Base-by-base conservation (phyloP, 148 eudicot genomes). In the Cornus suecica region DNA sequence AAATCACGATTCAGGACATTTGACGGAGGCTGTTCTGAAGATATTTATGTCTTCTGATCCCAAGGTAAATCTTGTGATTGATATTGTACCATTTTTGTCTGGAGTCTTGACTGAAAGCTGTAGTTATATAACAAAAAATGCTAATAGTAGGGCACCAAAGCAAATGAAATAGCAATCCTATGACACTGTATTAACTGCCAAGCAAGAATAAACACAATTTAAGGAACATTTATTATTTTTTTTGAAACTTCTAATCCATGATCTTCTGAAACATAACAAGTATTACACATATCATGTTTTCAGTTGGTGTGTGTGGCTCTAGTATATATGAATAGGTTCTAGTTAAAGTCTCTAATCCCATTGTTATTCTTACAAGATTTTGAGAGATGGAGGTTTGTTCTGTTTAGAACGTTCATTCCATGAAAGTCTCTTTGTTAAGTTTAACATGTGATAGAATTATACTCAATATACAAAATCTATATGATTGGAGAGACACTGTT, bases 11-110 rank as follows among this genome's bases (percentile, higher is more conserved):
- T 74, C 75, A 9, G 88, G 66, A 8, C 79, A 77, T 78, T 41
- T 48, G 14, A 62, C 74, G 56, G 89, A 81, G 42, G 87, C 88
- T 27, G 75, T 86, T 69, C 86, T 95, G 78, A 89, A 85, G 81
- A 88, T 91, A 72, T 71, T 88, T 54, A 83, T 82, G 8, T 70
- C 82, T 71, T 78, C 82, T 70, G 88, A 80, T 74, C 77, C 68
- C 22, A 79, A 89, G 94, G 99, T 92, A 87, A 60, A 26, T 27
- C 29, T 26, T 63, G 9, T 27, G 22, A 22, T 67, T 27, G 65
- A 27, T 65, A 15, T 37, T 64, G 9, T 70, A n/a, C 58, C 10
- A 15, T 37, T 41, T 18, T 18, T 63, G 20, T 79, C 32, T 67
- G 32, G 64, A 61, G 48, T 24, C 41, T 41, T 8, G 72, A 8